Evolutionary conservation across 257 asterid species (phyloP).

Genomic region (Handroanthus guayacan): DNA sequence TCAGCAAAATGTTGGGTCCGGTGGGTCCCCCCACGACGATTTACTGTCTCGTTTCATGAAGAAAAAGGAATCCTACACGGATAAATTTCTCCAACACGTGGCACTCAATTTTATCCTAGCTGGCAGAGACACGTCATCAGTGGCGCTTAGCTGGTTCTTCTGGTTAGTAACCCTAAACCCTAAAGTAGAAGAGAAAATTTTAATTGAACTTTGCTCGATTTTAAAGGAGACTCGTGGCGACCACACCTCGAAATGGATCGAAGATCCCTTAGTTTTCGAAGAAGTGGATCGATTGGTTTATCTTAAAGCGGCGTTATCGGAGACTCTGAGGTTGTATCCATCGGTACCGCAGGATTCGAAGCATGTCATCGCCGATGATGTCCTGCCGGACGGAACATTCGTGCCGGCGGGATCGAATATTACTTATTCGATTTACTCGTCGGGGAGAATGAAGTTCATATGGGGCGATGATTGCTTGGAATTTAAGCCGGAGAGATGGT

Average conservation of each 20-base stretch:
- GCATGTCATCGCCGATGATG: conserved; percentile 56
- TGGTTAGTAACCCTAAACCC: conserved; percentile 52
- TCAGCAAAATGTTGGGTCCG: conserved; percentile 35
- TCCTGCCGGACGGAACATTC: conserved; percentile 57
- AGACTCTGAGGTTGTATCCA: conserved; percentile 57
- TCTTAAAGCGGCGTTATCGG: conserved; percentile 58
- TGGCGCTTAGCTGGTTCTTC: conserved; percentile 67
- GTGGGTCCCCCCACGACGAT: conserved; percentile 51
- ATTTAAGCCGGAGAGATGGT: conserved; percentile 64
- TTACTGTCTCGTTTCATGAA: conserved; percentile 60
- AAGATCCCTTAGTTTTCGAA: conserved; percentile 50
- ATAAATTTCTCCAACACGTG: conserved; percentile 51
- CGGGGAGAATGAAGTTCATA: conserved; percentile 59
- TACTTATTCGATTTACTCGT: conserved; percentile 60
- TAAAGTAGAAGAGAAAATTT: conserved; percentile 50
- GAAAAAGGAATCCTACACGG: conserved; percentile 52
- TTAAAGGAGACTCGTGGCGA: conserved; percentile 48
- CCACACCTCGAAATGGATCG: conserved; percentile 47
- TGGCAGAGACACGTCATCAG: conserved; percentile 64
- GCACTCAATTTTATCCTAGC: conserved; percentile 61
- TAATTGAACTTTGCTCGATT: conserved; percentile 47
- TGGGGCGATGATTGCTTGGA: conserved; percentile 64
- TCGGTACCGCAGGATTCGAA: conserved; percentile 64
- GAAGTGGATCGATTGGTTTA: conserved; percentile 51
- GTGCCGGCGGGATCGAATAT: conserved; percentile 59